These are phyloP conservation scores for Lycium ferocissimum DNA, from an alignment of 257 asterid species.

Conservation along the genomic window DNA sequence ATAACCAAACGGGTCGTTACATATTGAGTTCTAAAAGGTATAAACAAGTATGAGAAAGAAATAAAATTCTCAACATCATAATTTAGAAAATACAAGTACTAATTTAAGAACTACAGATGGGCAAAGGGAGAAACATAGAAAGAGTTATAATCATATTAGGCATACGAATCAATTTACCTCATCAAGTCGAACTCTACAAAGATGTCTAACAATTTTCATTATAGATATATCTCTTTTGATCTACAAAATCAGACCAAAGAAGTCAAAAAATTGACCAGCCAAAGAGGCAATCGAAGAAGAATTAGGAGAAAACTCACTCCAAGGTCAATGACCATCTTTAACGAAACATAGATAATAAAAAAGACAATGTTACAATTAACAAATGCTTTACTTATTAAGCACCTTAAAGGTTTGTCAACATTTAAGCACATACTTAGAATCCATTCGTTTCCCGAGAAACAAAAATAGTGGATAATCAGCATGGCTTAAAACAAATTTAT, in stretches of 20 bases:
- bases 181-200: slow-evolving; percentile 73
- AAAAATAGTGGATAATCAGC: no score
- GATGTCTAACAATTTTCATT: slow-evolving; percentile 92
- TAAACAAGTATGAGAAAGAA: not conserved
- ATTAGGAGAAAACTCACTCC: not conserved
- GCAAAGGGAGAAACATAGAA: not conserved
- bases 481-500: no score
- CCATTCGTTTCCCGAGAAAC: not conserved
- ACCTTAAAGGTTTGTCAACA: not conserved
- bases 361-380: not conserved
- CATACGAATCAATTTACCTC: slow-evolving; percentile 55
- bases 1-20: no score
- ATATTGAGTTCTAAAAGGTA: slow-evolving; percentile 50
- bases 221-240: slow-evolving; percentile 86
- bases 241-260: slow-evolving; percentile 49
- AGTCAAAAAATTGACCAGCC: slow-evolving; percentile 28
- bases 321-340: not conserved
- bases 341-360: not conserved
- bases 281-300: not conserved
- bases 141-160: not conserved
- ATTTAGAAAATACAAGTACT: not conserved
- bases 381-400: no score
- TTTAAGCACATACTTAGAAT: not conserved
- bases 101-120: not conserved
- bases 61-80: not conserved